Conservation (phyloP, 2,329 filamentous ascomycete genomes). For the Colletotrichum phormii region DNA sequence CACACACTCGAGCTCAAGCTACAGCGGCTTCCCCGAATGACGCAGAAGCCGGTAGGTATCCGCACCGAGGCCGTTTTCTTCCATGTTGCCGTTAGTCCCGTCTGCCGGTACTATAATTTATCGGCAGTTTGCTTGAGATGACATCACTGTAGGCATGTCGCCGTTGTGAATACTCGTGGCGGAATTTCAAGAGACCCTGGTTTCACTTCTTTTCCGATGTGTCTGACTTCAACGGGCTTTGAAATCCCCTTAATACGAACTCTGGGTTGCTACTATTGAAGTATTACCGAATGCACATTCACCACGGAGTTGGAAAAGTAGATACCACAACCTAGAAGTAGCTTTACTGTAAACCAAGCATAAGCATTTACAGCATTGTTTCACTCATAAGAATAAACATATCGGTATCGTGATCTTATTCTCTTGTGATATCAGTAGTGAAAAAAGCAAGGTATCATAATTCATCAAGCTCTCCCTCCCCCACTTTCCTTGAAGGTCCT, state of each 20-base stretch:
- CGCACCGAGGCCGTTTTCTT: neutral
- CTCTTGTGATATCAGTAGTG: neutral
- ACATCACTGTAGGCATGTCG: neutral
- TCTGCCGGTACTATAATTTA: neutral
- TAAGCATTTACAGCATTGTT: neutral
- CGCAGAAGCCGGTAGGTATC: neutral
- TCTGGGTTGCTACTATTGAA: no score
- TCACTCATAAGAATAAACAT: neutral
- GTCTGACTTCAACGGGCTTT: no score
- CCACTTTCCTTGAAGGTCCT: conserved; percentile 27
- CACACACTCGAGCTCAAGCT: neutral
- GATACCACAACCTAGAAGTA: neutral
- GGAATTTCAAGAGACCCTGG: no score
- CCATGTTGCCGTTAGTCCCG: neutral
- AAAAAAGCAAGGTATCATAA: neutral
- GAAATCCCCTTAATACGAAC: no score
- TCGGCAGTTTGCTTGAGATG: neutral
- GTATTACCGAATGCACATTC: no score
- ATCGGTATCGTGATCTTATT: neutral
- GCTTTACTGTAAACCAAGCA: neutral
- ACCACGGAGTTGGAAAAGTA: neutral
- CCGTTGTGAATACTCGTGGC: neutral
- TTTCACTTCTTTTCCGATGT: no score
- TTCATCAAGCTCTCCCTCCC: neutral
- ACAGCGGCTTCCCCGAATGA: conserved; percentile 31